Percentiles rank a stretch among this genome's conserved stretches.
These are phyloP conservation scores for Drosera spatulata DNA, from an alignment of 179 eudicot genomes.

Conservation along the genomic window DNA sequence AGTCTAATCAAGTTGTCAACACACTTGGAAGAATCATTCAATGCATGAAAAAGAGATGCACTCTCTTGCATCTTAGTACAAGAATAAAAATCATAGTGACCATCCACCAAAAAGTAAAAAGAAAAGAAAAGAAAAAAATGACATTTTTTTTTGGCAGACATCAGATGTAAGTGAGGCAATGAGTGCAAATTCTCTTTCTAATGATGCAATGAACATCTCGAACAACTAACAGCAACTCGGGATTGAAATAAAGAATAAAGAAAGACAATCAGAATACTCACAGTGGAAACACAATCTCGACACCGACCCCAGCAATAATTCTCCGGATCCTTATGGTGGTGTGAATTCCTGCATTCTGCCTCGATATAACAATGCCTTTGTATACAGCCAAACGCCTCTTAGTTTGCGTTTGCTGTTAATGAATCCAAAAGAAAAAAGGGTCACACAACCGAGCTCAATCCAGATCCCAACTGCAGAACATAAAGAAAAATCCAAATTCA, in stretches of 20 bases:
- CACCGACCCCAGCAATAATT: constrained; percentile 86
- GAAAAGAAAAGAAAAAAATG: too few relatives aligned
- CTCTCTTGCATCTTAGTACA: too few relatives aligned
- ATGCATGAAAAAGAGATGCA: too few relatives aligned
- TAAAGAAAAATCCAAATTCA: not conserved
- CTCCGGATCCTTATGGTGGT: constrained; percentile 80
- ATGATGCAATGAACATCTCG: too few relatives aligned
- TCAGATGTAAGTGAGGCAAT: too few relatives aligned
- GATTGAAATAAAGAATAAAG: not conserved
- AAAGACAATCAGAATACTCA: constrained; percentile 26
- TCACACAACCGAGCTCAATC: not conserved
- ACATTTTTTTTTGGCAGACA: too few relatives aligned
- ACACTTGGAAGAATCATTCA: too few relatives aligned
- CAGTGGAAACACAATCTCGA: constrained; percentile 96
- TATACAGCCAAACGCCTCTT: constrained; percentile 63
- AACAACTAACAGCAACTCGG: not conserved
- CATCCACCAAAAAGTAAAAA: too few relatives aligned
- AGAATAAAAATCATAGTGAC: too few relatives aligned
- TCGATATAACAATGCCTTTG: constrained; percentile 81
- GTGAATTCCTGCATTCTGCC: constrained; percentile 95
- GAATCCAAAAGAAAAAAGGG: constrained; percentile 1
- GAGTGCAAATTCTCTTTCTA: too few relatives aligned
- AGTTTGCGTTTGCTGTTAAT: constrained; percentile 69
- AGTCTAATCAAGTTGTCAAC: too few relatives aligned
- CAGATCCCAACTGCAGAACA: not conserved